A percentile compares a stretch with the other conserved stretches of the same genome.
Evolutionary conservation across 129 eudicot genomes (phyloP).

Genomic region (Sambucus nigra): DNA sequence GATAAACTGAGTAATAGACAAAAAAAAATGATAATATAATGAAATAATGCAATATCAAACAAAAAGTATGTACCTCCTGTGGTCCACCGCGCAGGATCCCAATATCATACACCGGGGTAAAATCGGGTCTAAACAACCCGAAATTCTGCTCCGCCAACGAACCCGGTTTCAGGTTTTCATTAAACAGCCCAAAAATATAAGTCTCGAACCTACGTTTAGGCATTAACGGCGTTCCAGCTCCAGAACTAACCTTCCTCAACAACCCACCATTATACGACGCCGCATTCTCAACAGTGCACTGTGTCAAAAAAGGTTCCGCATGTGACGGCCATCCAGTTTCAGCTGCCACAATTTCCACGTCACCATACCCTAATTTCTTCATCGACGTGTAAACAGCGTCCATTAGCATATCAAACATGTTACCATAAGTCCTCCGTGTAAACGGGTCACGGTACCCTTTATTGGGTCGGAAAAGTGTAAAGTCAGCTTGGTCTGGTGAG

Average conservation of each 20-base stretch:
- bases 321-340: constrained; percentile 93
- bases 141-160: constrained; percentile 72
- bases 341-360: constrained; percentile 74
- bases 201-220: constrained; percentile 73
- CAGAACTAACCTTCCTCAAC: constrained; percentile 38
- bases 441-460: constrained; percentile 42
- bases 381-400: constrained; percentile 64
- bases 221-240: constrained; percentile 85
- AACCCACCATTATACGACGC: constrained; percentile 60
- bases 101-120: constrained; percentile 56
- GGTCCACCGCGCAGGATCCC: constrained; percentile 51
- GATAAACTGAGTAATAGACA: no score
- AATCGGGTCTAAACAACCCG: constrained; percentile 84
- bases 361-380: constrained; percentile 58
- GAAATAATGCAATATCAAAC: no score
- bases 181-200: constrained; percentile 67
- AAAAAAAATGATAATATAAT: no score
- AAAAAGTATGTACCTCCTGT: constrained; percentile 16
- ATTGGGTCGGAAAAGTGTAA: constrained; percentile 40
- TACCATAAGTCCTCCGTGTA: constrained; percentile 45
- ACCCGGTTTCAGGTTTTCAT: constrained; percentile 79
- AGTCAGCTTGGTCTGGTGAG: constrained; percentile 33
- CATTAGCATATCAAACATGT: constrained; percentile 67
- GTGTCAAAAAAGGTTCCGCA: constrained; percentile 49
- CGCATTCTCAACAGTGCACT: constrained; percentile 50